Base-by-base conservation (phyloP, 2,329 filamentous ascomycete genomes). In the Ascochyta clinopodiicola region DNA sequence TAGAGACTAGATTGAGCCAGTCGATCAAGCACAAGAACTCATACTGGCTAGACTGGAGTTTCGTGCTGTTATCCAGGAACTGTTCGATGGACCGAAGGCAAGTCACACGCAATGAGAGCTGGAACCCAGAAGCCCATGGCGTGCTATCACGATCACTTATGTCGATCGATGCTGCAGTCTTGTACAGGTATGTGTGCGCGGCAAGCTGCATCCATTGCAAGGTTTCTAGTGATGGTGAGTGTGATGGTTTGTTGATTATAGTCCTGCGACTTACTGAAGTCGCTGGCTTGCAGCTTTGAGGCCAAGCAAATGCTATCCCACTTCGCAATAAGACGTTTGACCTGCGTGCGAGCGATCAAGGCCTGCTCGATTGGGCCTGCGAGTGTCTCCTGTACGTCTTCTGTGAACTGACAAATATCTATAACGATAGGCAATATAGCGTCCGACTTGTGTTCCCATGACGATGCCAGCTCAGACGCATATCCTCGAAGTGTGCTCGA, bases 311-410 rank as follows among this genome's bases (percentile, higher is more conserved):
- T 68, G 35, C 59, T 65, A 15, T 74, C 72, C 70, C 70, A 74
- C 42, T 68, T 72, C 25, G 73, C 71, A 35, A 58, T 70, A 13
- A 75, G 56, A 21, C 72, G 68, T 44, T 71, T 71, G 7, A 72
- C 60, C 42, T 75, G 72, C 25, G 69, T 66, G 44, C 65, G 70
- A 7, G 62, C 69, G 22, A 73, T 64, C 24, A 71, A 56, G 9
- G 68, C 69, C 39, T 69, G 69, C 44, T 69, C 68, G 24, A 62
- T 59, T n/a, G 61, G 62, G 37, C 56, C 59, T 6, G 60, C 45
- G 22, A 75, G 72, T 4, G 72, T 74, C 48, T 74, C 72, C 24
- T 74, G 67, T 6, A 74, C 64, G 37, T 75, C 72, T 56, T 75
- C 72, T 60, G 71, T 69, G 24, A 70, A 73, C 34, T 72, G 69